Evolutionary conservation across 331 rosid species (phyloP).

Genomic region (Quercus phellos): DNA sequence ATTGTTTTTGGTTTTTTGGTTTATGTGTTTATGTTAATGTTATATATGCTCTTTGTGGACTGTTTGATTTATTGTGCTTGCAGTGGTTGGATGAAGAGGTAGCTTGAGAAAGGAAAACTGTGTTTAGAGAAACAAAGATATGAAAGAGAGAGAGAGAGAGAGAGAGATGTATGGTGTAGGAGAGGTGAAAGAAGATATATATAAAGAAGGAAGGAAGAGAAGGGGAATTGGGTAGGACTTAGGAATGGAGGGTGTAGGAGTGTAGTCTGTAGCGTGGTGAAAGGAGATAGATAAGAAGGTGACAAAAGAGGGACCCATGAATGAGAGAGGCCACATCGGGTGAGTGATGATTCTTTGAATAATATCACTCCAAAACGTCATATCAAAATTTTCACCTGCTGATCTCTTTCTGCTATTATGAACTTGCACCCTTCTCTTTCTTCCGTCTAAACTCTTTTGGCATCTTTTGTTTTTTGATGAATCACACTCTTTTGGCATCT

Average conservation of each 20-base stretch:
- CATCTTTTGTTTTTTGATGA: too few relatives aligned
- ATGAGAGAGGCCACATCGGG: slow-evolving; percentile 17
- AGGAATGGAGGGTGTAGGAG: not conserved
- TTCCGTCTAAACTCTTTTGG: too few relatives aligned
- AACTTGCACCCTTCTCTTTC: not conserved
- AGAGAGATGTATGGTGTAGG: too few relatives aligned
- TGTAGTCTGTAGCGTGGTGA: not conserved
- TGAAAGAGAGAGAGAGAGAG: too few relatives aligned
- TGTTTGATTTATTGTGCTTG: too few relatives aligned
- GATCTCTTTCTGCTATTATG: not conserved
- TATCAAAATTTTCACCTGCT: not conserved
- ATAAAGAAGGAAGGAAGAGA: not conserved
- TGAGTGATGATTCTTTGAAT: slow-evolving; percentile 24
- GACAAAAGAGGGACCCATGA: slow-evolving; percentile 33
- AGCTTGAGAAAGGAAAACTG: not conserved
- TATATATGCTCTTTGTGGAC: too few relatives aligned
- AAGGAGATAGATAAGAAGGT: not conserved
- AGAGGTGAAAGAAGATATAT: too few relatives aligned
- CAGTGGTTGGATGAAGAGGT: too few relatives aligned
- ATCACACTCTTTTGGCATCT: too few relatives aligned
- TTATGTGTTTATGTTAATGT: too few relatives aligned
- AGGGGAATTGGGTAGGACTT: not conserved
- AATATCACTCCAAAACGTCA: slow-evolving; percentile 34
- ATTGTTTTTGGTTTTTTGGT: not conserved
- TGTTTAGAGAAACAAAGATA: too few relatives aligned